Evolutionary conservation across 257 asterid genomes (phyloP).

Genomic region (Przewalskia tangutica): DNA sequence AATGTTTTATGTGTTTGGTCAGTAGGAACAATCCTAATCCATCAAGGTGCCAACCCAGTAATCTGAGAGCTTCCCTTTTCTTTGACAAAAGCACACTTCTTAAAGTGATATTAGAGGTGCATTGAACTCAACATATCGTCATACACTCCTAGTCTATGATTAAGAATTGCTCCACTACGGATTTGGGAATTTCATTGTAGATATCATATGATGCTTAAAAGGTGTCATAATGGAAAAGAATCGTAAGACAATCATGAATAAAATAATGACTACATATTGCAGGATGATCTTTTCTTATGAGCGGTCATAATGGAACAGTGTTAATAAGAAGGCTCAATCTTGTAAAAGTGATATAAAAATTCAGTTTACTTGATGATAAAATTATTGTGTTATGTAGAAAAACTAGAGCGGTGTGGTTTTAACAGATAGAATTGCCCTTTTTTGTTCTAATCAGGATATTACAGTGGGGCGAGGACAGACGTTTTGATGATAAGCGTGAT

Average conservation of each 20-base stretch:
- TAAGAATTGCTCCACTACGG: too few relatives aligned
- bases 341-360: not conserved
- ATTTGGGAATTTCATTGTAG: too few relatives aligned
- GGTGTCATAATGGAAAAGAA: too few relatives aligned
- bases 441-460: conserved; percentile 43
- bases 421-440: not conserved
- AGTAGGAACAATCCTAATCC: not conserved
- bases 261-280: too few relatives aligned
- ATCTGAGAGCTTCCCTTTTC: not conserved
- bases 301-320: too few relatives aligned
- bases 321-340: not conserved
- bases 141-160: too few relatives aligned
- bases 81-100: not conserved
- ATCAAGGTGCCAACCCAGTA: not conserved
- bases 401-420: not conserved
- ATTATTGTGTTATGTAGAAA: not conserved
- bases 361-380: not conserved
- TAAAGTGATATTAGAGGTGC: not conserved
- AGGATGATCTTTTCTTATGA: not conserved
- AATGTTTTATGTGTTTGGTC: not conserved
- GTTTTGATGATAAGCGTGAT: conserved; percentile 78
- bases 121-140: not conserved
- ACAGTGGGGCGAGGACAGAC: conserved; percentile 94
- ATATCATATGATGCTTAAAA: too few relatives aligned
- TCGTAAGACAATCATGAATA: too few relatives aligned